Evolutionary conservation across 768 basidiomycete genomes (phyloP).

Genomic region (Gloeopeniophorella convolvens): DNA sequence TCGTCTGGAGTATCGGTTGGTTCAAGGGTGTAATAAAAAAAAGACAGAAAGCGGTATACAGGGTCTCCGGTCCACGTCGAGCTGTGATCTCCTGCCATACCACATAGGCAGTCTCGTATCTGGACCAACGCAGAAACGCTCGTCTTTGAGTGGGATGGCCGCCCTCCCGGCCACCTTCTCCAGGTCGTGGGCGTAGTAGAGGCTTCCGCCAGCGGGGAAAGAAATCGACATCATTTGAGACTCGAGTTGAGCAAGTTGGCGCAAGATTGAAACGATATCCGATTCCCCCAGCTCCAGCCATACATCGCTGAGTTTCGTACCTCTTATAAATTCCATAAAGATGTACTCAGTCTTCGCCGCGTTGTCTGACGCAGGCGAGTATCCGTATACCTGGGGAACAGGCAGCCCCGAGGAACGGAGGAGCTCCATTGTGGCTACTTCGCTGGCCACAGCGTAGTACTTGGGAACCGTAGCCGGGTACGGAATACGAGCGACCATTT

Average conservation of each 20-base stretch:
- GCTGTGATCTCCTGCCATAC: constrained; percentile 44
- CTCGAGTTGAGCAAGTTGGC: constrained; percentile 42
- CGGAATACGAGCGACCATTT: constrained; percentile 28
- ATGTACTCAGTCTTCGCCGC: constrained; percentile 16
- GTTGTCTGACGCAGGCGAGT: constrained; percentile 14
- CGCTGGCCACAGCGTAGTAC: constrained; percentile 27
- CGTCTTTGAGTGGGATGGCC: constrained; percentile 29
- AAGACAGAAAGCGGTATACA: constrained; percentile 37
- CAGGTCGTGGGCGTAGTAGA: constrained; percentile 42
- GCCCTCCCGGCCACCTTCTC: constrained; percentile 30
- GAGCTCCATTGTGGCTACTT: constrained; percentile 27
- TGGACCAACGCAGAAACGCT: constrained; percentile 27
- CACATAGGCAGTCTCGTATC: constrained; percentile 40
- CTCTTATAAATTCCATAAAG: constrained; percentile 16
- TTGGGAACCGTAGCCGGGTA: constrained; percentile 26
- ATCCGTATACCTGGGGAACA: constrained; percentile 24
- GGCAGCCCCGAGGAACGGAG: constrained; percentile 28
- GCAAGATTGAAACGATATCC: constrained; percentile 34
- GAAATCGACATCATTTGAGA: constrained; percentile 39
- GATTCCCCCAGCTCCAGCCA: constrained; percentile 12
- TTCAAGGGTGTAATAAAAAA: constrained; percentile 26
- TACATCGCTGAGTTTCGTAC: constrained; percentile 12
- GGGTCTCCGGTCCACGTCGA: constrained; percentile 45
- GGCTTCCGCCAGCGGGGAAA: constrained; percentile 47
- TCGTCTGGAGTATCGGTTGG: constrained; percentile 36